Evolutionary conservation across 2,329 filamentous ascomycete species (phyloP).

Genomic region (Monosporascus sp.): DNA sequence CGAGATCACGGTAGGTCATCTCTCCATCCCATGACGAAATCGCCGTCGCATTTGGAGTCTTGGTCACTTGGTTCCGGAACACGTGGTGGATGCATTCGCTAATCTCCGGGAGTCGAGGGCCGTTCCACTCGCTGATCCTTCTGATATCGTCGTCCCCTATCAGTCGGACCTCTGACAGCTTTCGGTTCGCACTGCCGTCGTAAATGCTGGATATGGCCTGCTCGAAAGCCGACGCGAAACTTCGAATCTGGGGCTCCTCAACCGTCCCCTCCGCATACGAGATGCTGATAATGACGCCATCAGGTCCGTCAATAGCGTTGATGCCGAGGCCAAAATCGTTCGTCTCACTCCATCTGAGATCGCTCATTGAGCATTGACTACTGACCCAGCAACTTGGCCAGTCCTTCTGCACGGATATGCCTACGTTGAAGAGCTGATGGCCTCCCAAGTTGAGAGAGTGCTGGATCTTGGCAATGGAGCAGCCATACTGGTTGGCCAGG

Average conservation of each 20-base stretch:
- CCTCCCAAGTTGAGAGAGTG: neutral
- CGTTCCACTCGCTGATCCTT: neutral
- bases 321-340: neutral
- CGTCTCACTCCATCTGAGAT: neutral
- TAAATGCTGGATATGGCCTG: neutral
- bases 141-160: neutral
- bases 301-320: neutral
- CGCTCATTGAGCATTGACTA: neutral
- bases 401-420: neutral
- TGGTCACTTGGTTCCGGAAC: neutral
- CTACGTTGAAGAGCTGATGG: neutral
- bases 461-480: neutral
- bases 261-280: neutral
- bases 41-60: neutral
- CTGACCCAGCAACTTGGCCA: neutral
- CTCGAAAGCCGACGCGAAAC: neutral
- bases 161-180: neutral
- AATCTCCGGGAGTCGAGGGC: neutral
- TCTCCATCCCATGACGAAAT: neutral
- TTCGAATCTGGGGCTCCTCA: neutral
- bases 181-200: neutral
- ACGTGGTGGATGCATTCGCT: neutral
- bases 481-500: neutral
- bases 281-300: neutral
- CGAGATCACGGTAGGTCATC: neutral